Conservation (phyloP, 768 basidiomycete genomes). For the Leccinum fibrillosum region DNA sequence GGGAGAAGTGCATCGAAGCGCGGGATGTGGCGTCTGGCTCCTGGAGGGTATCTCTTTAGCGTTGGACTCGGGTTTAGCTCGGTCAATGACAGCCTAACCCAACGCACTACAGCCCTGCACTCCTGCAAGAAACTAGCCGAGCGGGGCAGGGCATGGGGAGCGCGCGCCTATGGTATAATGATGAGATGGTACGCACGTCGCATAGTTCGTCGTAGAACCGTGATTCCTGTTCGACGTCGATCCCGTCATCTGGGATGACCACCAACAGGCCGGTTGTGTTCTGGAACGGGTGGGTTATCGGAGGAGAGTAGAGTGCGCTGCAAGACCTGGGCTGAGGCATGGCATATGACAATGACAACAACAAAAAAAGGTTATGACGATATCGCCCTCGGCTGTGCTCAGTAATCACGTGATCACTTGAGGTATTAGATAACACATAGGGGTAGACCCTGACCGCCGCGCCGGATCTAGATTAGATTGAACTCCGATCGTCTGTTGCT, state of each 20-base stretch:
- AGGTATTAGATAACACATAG: background rate
- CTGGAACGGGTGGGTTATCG: constrained; percentile 41
- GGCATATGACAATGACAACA: background rate
- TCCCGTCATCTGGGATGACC: constrained; percentile 50
- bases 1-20: constrained; percentile 25
- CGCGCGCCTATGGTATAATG: background rate
- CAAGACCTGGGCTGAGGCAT: constrained; percentile 12
- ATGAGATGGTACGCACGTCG: constrained; percentile 32
- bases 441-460: background rate
- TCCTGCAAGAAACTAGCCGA: background rate
- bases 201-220: constrained; percentile 63
- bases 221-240: constrained; percentile 69
- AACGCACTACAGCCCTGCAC: background rate
- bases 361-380: background rate
- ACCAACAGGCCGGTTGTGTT: constrained; percentile 48
- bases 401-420: background rate
- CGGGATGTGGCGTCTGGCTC: constrained; percentile 22
- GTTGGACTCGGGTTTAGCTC: background rate
- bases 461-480: background rate
- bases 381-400: background rate
- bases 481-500: background rate
- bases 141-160: background rate
- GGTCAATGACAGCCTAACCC: background rate
- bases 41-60: background rate
- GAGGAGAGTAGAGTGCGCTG: constrained; percentile 2